Base-by-base conservation (phyloP, 768 basidiomycete species). In the Panaeolus papilionaceus region DNA sequence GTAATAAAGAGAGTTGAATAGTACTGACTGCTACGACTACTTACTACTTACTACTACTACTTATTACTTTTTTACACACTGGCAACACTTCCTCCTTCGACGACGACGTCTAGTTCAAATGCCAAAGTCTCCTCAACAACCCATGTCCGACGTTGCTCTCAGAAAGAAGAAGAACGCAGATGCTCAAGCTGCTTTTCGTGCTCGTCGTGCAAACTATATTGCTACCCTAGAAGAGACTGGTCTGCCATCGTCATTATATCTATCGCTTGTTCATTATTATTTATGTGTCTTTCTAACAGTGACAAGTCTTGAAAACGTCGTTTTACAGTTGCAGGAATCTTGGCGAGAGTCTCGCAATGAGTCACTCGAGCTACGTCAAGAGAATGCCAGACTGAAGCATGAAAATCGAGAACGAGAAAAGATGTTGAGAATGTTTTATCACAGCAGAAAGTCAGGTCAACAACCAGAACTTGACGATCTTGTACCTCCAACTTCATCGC, bases 141-240 rank as follows among this genome's bases (percentile, higher is more conserved):
- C 79, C 71, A 69, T 78, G 38, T 69, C 74, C 26, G 78, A 82
- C 65, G 68, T 76, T 68, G 73, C 80, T 33, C 72, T 92, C 72
- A 82, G 92, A 70, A 93, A 93, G 82, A 93, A 92, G 84, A 95
- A 95, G 82, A 95, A 95, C 73, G 93, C 93, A 40, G 92, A 94
- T 75, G 93, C 93, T 2, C 93, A 95, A 79, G 93, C 93, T 64
- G 92, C 92, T 67, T 94, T 94, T 78, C 84, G 92, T 70, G 91
- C 90, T 62, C 81, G 92, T 71, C 85, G 93, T 71, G 92, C 92
- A 62, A 94, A 92, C 78, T 95, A 95, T 77, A 95, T 95, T 75
- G 88, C 91, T 49, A 94, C 92, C 12, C 86, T 95, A 69, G 93
- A 95, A 77, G 93, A 93, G 76, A 93, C 93, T 82, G 88, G 87